A percentile compares a stretch with the other conserved stretches of the same genome.
These are phyloP conservation scores for Helotiales sp. DNA, from an alignment of 2,329 filamentous ascomycete species.

Conservation along the genomic window DNA sequence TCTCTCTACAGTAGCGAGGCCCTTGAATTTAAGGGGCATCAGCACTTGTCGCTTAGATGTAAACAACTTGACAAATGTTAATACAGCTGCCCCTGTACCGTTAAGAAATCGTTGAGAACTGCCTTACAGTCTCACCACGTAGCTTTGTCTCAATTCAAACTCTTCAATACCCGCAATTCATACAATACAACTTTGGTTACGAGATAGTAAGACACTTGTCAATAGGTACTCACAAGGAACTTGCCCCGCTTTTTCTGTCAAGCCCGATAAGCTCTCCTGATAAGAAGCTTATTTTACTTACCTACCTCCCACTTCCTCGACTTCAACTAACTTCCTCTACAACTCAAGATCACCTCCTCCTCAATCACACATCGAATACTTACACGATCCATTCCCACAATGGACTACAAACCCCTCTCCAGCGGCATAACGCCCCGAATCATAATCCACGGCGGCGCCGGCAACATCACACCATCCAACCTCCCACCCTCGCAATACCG, in stretches of 20 bases:
- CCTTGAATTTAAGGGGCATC: background rate
- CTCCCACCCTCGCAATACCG: slow-evolving; percentile 63
- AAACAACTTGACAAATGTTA: background rate
- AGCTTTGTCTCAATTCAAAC: too few relatives aligned
- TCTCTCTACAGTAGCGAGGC: background rate
- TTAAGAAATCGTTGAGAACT: too few relatives aligned
- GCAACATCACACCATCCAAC: slow-evolving; percentile 66
- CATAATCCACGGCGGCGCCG: slow-evolving; percentile 62
- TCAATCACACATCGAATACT: background rate
- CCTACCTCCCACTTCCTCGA: background rate
- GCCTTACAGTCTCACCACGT: too few relatives aligned
- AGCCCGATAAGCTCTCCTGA: background rate
- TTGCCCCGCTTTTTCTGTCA: background rate
- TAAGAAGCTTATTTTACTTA: background rate
- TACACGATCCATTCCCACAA: background rate
- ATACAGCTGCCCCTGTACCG: too few relatives aligned
- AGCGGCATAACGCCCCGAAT: slow-evolving; percentile 19
- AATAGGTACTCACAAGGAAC: too few relatives aligned
- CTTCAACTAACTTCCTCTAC: background rate
- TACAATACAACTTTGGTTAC: too few relatives aligned
- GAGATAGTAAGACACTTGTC: too few relatives aligned
- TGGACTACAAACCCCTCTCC: slow-evolving; percentile 21
- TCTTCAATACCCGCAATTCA: too few relatives aligned
- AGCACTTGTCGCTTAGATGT: background rate
- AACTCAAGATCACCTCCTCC: background rate